A percentile compares a stretch with the other conserved stretches of the same genome.
Evolutionary conservation across 140 eudicot species (phyloP).

Genomic region (Erigeron philadelphicus): DNA sequence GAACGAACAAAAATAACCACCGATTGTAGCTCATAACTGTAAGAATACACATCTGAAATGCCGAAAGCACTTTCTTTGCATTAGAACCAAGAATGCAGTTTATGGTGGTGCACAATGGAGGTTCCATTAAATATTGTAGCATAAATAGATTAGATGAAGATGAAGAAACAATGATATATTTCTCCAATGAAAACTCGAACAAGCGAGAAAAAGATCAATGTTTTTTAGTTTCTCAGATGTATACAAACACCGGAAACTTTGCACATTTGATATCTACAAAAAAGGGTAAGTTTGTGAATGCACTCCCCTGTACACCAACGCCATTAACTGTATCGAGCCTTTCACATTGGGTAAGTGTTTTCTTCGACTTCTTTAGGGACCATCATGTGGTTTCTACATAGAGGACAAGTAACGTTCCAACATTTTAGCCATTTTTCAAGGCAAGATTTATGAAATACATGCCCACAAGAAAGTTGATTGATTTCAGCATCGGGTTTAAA

Average conservation of each 20-base stretch:
- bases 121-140: constrained; percentile 20
- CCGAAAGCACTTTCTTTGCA: too few relatives aligned
- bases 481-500: constrained; percentile 56
- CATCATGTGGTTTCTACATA: constrained; percentile 61
- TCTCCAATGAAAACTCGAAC: constrained; percentile 24
- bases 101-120: constrained; percentile 3
- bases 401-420: constrained; percentile 69
- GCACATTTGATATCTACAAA: constrained; percentile 34
- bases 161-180: constrained; percentile 13
- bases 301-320: constrained; percentile 33
- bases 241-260: constrained; percentile 37
- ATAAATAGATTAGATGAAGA: constrained; percentile 18
- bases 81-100: background rate
- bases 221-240: constrained; percentile 35
- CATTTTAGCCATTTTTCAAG: constrained; percentile 66
- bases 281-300: constrained; percentile 11
- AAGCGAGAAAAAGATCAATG: constrained; percentile 12
- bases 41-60: too few relatives aligned
- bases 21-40: too few relatives aligned
- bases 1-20: too few relatives aligned
- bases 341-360: constrained; percentile 54
- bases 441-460: constrained; percentile 60
- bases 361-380: constrained; percentile 43
- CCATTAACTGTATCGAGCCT: background rate
- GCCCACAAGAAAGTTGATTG: constrained; percentile 65